phyloP scores from a whole-genome alignment of 1,139 yeast genomes.

The Zygoascus sp. region DNA sequence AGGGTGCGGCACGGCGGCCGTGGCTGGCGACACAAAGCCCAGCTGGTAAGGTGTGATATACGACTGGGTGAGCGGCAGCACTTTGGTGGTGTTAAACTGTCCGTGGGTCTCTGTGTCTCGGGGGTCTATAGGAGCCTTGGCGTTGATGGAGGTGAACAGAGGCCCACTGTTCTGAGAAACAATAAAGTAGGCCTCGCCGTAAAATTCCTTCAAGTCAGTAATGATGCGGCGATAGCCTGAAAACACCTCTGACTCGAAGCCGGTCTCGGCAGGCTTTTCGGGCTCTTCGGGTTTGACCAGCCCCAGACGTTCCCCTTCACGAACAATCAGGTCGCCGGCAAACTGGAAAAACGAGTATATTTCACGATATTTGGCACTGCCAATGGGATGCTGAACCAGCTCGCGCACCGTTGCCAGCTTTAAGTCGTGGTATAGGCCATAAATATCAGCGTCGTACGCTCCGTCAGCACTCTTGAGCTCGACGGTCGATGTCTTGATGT shows the following conservation, averaged over 20 bases:
- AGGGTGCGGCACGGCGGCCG: constrained; percentile 55
- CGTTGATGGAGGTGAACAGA: constrained; percentile 61
- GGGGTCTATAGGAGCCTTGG: constrained; percentile 62
- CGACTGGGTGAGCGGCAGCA: constrained; percentile 44
- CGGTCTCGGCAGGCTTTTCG: constrained; percentile 15
- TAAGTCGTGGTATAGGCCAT: constrained; percentile 61
- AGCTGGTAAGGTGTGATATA: constrained; percentile 36
- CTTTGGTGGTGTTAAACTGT: constrained; percentile 53
- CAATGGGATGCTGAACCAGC: constrained; percentile 49
- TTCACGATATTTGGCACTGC: constrained; percentile 52
- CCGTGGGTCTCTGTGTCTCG: constrained; percentile 58
- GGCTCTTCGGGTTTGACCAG: constrained; percentile 23
- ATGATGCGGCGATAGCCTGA: constrained; percentile 68
- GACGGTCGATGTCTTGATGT: constrained; percentile 14
- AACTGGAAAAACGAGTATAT: constrained; percentile 69
- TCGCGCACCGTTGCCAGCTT: constrained; percentile 55
- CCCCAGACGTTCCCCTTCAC: constrained; percentile 60
- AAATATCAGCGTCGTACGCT: constrained; percentile 18
- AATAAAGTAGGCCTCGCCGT: constrained; percentile 61
- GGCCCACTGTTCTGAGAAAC: constrained; percentile 48
- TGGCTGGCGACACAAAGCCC: constrained; percentile 50
- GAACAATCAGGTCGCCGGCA: constrained; percentile 61
- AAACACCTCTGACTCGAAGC: constrained; percentile 37
- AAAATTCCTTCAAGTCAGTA: constrained; percentile 50
- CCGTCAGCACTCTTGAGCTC: constrained; percentile 16